phyloP scores from a whole-genome alignment of 257 asterid species.

The Voacanga thouarsii region DNA sequence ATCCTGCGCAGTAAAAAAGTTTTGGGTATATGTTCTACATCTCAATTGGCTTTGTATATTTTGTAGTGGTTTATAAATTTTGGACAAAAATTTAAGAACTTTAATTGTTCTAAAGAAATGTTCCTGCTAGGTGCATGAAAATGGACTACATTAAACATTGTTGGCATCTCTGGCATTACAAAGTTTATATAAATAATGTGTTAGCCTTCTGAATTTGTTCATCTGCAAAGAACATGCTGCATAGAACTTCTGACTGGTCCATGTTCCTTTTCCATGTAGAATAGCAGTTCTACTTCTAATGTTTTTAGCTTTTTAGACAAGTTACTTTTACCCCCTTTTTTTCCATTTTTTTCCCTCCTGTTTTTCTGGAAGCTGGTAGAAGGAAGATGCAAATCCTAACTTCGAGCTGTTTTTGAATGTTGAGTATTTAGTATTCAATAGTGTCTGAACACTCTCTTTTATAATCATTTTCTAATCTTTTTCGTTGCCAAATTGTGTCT shows the following conservation, averaged over 20 bases:
- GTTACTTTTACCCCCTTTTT: neutral
- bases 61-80: neutral
- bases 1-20: slow-evolving; percentile 93
- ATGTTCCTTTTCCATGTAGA: neutral
- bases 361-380: neutral
- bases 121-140: neutral
- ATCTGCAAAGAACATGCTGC: neutral
- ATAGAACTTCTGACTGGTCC: neutral
- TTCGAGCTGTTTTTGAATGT: too few relatives aligned
- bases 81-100: neutral
- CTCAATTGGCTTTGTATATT: slow-evolving; percentile 6
- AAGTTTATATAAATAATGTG: neutral
- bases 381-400: neutral
- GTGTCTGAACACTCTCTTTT: neutral
- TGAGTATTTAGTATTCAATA: neutral
- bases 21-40: slow-evolving; percentile 52
- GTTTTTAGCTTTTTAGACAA: neutral
- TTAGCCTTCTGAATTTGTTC: neutral
- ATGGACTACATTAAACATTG: neutral
- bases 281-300: neutral
- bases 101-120: neutral
- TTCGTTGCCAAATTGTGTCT: neutral
- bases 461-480: neutral
- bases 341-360: neutral
- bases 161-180: neutral